Percentiles rank a stretch among this genome's conserved stretches.
Evolutionary conservation across 192 early-diverging fungal genomes (phyloP).

Genomic region (Rhizoclosmatium sp.): DNA sequence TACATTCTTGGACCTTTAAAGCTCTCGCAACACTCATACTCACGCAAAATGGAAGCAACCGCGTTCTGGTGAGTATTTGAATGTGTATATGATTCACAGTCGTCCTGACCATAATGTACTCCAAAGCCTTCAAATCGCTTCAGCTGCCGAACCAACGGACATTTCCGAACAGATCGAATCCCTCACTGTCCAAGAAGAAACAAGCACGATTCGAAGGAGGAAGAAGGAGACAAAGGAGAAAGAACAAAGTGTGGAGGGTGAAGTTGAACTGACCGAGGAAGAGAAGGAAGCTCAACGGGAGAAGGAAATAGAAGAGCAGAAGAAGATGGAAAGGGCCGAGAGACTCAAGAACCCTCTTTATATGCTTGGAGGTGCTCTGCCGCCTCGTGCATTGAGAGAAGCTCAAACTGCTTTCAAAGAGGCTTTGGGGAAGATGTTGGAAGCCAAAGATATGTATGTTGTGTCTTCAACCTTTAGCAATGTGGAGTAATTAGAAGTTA

Average conservation of each 20-base stretch:
- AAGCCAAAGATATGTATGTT: background rate
- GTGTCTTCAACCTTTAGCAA: too few relatives aligned
- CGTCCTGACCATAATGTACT: background rate
- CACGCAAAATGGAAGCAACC: constrained; percentile 28
- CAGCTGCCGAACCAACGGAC: background rate
- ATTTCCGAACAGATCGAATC: background rate
- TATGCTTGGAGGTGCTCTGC: background rate
- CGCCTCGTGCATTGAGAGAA: constrained; percentile 21
- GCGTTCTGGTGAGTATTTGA: constrained; percentile 13
- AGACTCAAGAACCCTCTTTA: background rate
- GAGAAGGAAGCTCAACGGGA: background rate
- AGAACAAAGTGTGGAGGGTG: background rate
- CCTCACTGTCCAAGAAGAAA: background rate
- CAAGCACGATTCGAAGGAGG: background rate
- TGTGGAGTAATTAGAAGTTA: too few relatives aligned
- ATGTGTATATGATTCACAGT: background rate
- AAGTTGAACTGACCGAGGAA: background rate
- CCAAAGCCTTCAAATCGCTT: background rate
- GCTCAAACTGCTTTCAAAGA: constrained; percentile 12
- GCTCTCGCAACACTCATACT: constrained; percentile 7
- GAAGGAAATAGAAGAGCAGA: background rate
- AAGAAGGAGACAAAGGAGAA: background rate
- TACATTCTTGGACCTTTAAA: constrained; percentile 29
- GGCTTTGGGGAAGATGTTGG: constrained; percentile 11
- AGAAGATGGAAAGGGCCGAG: background rate